Base-by-base conservation (phyloP, 768 basidiomycete genomes). In the Trametes cinnabarina region DNA sequence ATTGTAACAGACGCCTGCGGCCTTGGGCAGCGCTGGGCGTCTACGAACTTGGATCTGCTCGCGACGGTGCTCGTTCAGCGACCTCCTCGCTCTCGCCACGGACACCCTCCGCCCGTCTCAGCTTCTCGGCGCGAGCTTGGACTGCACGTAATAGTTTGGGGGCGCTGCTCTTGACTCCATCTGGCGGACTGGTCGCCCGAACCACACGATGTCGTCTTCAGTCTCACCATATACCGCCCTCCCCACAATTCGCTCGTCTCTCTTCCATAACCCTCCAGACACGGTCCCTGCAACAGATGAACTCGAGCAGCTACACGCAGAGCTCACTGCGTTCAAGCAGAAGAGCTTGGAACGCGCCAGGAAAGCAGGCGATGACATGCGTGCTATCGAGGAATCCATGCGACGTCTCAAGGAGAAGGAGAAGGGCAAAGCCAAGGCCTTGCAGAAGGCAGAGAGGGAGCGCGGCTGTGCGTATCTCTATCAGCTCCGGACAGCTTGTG, bases 291-390 rank as follows among this genome's bases (percentile, higher is more conserved):
- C 85, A 20, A 82, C 83, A 17, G 85, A 88, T 51, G 91, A 92
- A 39, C 82, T 92, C 48, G 84, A 88, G 57, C 63, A 70, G 20
- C 78, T 92, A 20, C 82, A 86, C 39, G 65, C 75, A 42, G 88
- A 92, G 69, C 82, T 93, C 46, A 74, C 70, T 58, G 60, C 74
- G 47, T 72, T 87, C 51, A 81, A 77, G 65, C 75, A 80, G 63
- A 76, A 74, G 67, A 79, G 83, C 7, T 65, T 84, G 46, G 85
- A 86, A 60, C 80, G 88, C 63, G 82, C 79, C 39, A 84, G 80
- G 77, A 91, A 90, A 76, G 91, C 90, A 0, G 81, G 80, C 30
- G 84, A 87, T 66, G 90, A 92, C 77, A 74, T 90, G 63, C 82
- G 79, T 68, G 79, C 82, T 52, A 84, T 92, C 64, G 84, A 88